These are phyloP conservation scores for Corniculantispora saksenae DNA, from an alignment of 2,329 filamentous ascomycete species.

Conservation along the genomic window DNA sequence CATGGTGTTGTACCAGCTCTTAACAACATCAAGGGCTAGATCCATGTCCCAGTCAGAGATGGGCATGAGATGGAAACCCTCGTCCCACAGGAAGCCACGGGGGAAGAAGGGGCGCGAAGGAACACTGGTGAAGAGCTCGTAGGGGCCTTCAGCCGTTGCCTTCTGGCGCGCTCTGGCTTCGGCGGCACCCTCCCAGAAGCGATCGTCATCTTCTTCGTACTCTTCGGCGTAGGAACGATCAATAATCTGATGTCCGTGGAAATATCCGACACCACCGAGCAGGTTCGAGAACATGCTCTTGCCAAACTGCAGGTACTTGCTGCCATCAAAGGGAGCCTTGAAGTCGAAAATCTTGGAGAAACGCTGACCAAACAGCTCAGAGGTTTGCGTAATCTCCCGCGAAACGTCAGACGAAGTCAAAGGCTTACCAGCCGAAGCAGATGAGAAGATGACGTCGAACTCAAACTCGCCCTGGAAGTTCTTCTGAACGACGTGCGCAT, in stretches of 20 bases:
- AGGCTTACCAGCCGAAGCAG: constrained; percentile 63
- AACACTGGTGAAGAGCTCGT: constrained; percentile 86
- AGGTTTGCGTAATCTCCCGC: constrained; percentile 65
- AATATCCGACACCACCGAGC: constrained; percentile 92
- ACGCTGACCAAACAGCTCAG: constrained; percentile 69
- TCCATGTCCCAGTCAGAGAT: constrained; percentile 94
- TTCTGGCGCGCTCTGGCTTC: constrained; percentile 70
- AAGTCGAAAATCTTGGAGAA: constrained; percentile 69
- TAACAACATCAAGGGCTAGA: constrained; percentile 81
- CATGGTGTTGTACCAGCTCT: constrained; percentile 95
- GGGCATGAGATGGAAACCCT: constrained; percentile 91
- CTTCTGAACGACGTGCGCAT: constrained; percentile 87
- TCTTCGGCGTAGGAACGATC: constrained; percentile 90
- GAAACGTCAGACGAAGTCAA: constrained; percentile 65
- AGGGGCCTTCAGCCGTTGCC: constrained; percentile 75
- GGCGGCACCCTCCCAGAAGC: constrained; percentile 91
- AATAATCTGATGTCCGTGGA: constrained; percentile 83
- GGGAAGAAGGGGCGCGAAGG: constrained; percentile 96
- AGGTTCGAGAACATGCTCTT: constrained; percentile 93
- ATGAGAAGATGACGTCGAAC: constrained; percentile 91
- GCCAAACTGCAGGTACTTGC: constrained; percentile 76
- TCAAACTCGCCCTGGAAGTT: constrained; percentile 87
- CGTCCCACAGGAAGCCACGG: constrained; percentile 95
- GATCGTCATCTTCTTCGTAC: constrained; percentile 93
- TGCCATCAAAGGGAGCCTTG: constrained; percentile 71